Conservation (phyloP, 2,329 filamentous ascomycete species). For the Teratosphaeria zuluensis region DNA sequence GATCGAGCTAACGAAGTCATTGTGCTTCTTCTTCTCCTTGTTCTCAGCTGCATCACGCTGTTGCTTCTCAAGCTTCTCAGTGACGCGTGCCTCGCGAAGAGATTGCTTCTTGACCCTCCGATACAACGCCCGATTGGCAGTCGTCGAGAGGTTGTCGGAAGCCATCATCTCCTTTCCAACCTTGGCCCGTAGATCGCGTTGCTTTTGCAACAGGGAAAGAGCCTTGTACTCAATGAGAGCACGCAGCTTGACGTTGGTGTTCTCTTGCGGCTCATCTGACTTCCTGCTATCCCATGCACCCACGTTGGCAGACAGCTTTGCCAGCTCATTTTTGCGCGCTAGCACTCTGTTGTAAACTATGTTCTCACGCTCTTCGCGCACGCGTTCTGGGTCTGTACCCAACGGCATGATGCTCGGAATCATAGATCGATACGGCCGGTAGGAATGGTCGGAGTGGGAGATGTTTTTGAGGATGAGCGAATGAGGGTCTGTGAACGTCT, state of each 20-base stretch:
- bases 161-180: constrained; percentile 88
- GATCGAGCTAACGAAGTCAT: constrained; percentile 81
- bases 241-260: constrained; percentile 77
- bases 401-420: constrained; percentile 83
- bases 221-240: constrained; percentile 94
- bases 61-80: constrained; percentile 98
- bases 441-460: constrained; percentile 68
- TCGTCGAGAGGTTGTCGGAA: constrained; percentile 94
- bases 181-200: constrained; percentile 73
- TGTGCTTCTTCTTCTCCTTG: constrained; percentile 95
- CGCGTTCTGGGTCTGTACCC: constrained; percentile 76
- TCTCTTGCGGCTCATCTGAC: constrained; percentile 58
- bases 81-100: constrained; percentile 87
- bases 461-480: constrained; percentile 49
- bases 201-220: constrained; percentile 76
- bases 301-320: constrained; percentile 73
- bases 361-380: constrained; percentile 78
- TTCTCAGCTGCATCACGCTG: constrained; percentile 92
- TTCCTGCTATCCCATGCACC: constrained; percentile 72
- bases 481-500: constrained; percentile 67
- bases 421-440: constrained; percentile 65
- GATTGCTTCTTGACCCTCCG: constrained; percentile 96
- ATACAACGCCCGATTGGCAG: constrained; percentile 82
- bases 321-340: constrained; percentile 74
- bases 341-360: constrained; percentile 85